Evolutionary conservation across 2,329 filamentous ascomycete genomes (phyloP), one percentile per base, ranked within the genome.

Genomic region (Botryotinia calthae): DNA sequence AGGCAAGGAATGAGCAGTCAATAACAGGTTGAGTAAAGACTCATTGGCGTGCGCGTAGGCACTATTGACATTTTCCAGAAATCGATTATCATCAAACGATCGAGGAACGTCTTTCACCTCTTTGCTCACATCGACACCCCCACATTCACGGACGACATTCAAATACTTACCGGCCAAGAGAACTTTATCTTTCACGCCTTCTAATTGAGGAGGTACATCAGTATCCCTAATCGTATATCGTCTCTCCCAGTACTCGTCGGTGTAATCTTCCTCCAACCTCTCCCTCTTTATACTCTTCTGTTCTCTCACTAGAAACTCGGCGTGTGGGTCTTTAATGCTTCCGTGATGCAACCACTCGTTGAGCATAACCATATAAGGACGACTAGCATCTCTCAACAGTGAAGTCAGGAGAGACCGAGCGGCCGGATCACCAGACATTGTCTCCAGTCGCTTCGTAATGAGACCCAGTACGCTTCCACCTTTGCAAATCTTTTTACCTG

Each of bases 311-410:
- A 99, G 84, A 77, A 99, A 99, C 81, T 99, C 96, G 1, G 91
- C 89, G 81, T 98, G 95, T 0, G 95, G 94, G 81, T 99, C 96
- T 79, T 92, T 93, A 82, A 99, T 98, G 66, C 92, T 94, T 56
- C 96, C 96, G 79, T 97, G 95, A 80, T 99, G 96, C 25, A 99
- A 85, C 96, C 96, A 99, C 81, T 98, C 95, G 79, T 99, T 99
- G 74, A 99, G 85, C 96, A 99, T 99, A 59, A 88, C 88, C 95
- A 98, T 98, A 81, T 99, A 99, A 0, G 96, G 96, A 72, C 92
- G 89, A 79, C 95, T 98, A 1, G 95, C 92, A 82, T 98, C 95
- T 72, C 93, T 88, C 59, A 99, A 83, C 42, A 99, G 83, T 4
- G 91, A 91, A 18, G 93, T 96, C 18, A 99, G 86, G 31, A 99